Base-by-base conservation (phyloP, 352 stramenopile species). In the Pythium rhizo-oryzae region DNA sequence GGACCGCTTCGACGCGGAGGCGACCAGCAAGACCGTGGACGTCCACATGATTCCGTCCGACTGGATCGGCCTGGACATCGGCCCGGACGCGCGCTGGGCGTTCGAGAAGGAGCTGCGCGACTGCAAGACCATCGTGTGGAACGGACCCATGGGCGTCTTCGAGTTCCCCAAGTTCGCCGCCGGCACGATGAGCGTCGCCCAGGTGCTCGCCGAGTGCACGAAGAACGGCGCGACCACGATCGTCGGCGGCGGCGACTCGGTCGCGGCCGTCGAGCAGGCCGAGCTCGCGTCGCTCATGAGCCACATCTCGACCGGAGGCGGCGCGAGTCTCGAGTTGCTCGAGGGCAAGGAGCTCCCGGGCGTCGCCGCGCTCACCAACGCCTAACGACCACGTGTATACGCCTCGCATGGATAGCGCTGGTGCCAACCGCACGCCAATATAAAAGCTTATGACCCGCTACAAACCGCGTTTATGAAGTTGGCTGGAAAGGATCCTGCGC, bases 101-200 rank as follows among this genome's bases (percentile, higher is more conserved):
- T 98, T 99, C 66, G 77, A 80, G 24, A 70, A 82, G 0, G 92
- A 88, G 54, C 76, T 98, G 30, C 53, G 77, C 13, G 80, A 84
- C 55, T 90, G 92, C 69, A 98, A 98, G 79, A 99, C 97, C 35
- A 76, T 99, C 60, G 96, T 99, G 61, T 99, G 98, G 98, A 99
- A 99, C 86, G 98, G 98, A 59, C 98, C 98, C 28, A 99, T 99
- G 96, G 98, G 98, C 63, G 98, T 99, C 52, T 99, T 99, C 79
- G 98, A 99, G 85, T 99, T 99, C 80, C 99, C 97, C 19, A 98
- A 99, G 71, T 82, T 74, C 52, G 89, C 99, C 67, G n/a, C n/a
- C n/a, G n/a, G n/a, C n/a, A n/a, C n/a, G n/a, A 98, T 98, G 81
- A 90, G 99, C 76, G 95, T 97, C 57, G 87, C n/a, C n/a, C n/a